Percentiles rank a stretch among this genome's conserved stretches.
phyloP scores from a whole-genome alignment of 805 yeast species.

The Saccharomycopsis fibuligera region DNA sequence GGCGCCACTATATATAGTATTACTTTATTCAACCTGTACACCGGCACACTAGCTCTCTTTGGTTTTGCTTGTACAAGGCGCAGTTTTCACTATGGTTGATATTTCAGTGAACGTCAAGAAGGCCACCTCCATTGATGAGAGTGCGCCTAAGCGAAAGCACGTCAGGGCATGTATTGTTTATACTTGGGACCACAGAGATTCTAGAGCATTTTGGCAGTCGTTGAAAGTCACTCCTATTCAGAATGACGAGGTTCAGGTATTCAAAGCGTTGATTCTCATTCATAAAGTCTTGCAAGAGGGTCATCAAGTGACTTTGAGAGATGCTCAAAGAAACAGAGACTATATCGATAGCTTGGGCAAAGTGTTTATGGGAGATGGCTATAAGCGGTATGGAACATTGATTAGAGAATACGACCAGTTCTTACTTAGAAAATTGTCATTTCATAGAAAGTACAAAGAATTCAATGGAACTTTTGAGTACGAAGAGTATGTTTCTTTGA shows the following conservation, averaged over 20 bases:
- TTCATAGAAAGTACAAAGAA: slow-evolving; percentile 79
- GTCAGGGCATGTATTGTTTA: slow-evolving; percentile 92
- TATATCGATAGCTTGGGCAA: slow-evolving; percentile 74
- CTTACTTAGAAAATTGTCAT: slow-evolving; percentile 65
- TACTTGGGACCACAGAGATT: slow-evolving; percentile 91
- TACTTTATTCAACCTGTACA: too few relatives aligned
- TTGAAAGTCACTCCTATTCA: slow-evolving; percentile 75
- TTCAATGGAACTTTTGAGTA: slow-evolving; percentile 95
- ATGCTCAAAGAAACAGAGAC: slow-evolving; percentile 69
- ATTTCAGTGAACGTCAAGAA: slow-evolving; percentile 54
- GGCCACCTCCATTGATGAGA: slow-evolving; percentile 80
- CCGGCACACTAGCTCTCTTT: too few relatives aligned
- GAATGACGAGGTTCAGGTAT: slow-evolving; percentile 74
- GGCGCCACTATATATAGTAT: too few relatives aligned
- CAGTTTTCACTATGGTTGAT: slow-evolving; percentile 16
- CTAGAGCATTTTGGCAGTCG: slow-evolving; percentile 79
- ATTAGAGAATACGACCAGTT: slow-evolving; percentile 72
- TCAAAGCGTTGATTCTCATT: slow-evolving; percentile 76
- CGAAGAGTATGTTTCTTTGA: slow-evolving; percentile 85
- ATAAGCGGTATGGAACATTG: slow-evolving; percentile 57
- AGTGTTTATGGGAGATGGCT: slow-evolving; percentile 35
- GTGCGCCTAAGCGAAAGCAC: slow-evolving; percentile 93
- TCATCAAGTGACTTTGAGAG: slow-evolving; percentile 77
- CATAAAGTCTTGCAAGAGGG: slow-evolving; percentile 98
- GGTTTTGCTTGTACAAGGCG: too few relatives aligned